A percentile compares a stretch with the other conserved stretches of the same genome.
These are phyloP conservation scores for Mortierella sp. DNA, from an alignment of 371 early-diverging fungal species.

Conservation along the genomic window DNA sequence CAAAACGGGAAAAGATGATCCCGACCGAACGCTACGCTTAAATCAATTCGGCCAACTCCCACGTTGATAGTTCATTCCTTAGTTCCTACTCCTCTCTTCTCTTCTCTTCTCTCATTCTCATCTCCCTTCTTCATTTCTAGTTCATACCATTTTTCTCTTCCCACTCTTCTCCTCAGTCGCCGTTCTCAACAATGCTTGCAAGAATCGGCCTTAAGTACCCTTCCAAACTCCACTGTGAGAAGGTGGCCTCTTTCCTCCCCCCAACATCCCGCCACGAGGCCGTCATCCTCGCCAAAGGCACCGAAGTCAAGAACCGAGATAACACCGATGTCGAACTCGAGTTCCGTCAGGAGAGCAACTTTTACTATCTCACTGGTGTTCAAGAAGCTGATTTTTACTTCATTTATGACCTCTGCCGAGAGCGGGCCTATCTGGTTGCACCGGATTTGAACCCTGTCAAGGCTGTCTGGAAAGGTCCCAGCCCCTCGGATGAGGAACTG, in stretches of 20 bases:
- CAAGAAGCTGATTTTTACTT: constrained; percentile 66
- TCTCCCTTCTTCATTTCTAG: constrained; percentile 6
- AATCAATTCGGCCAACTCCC: too few species aligned
- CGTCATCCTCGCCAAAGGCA: constrained; percentile 54
- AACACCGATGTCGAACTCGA: constrained; percentile 66
- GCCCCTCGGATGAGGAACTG: constrained; percentile 51
- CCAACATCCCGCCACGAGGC: constrained; percentile 11
- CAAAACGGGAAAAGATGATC: too few species aligned
- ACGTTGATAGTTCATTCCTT: too few species aligned
- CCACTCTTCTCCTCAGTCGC: background rate
- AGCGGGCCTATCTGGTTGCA: constrained; percentile 58
- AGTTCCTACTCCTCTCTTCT: too few species aligned
- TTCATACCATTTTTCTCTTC: background rate
- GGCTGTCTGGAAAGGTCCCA: constrained; percentile 66
- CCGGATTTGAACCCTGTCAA: constrained; percentile 58
- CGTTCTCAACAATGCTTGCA: constrained; percentile 47
- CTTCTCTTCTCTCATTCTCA: background rate
- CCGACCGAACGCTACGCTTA: too few species aligned
- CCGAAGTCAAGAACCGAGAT: constrained; percentile 50
- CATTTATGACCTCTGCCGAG: constrained; percentile 54
- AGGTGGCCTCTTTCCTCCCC: constrained; percentile 39
- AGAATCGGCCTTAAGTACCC: constrained; percentile 49
- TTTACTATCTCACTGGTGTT: constrained; percentile 67
- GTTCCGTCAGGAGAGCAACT: constrained; percentile 68
- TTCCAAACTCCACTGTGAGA: constrained; percentile 49